Percentiles rank a stretch among this genome's conserved stretches.
These are phyloP conservation scores for Cicer yamashitae DNA, from an alignment of 306 rosid species.

Conservation along the genomic window DNA sequence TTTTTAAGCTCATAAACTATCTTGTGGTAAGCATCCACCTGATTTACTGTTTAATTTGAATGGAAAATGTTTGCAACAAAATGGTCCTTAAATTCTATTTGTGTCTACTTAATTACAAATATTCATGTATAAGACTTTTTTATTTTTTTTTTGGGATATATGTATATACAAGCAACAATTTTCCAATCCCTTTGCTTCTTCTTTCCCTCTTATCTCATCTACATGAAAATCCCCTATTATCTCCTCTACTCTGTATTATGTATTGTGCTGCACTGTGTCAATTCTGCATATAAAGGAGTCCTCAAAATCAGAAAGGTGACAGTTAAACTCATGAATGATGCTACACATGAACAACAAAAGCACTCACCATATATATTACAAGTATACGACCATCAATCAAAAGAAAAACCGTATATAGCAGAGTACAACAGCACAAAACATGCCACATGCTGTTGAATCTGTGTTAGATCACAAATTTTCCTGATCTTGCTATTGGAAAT, in stretches of 20 bases:
- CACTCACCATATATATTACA: background rate
- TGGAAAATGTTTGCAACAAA: conserved; percentile 6
- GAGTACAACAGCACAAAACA: background rate
- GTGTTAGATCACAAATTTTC: background rate
- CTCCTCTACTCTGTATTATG: background rate
- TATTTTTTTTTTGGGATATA: background rate
- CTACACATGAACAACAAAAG: background rate
- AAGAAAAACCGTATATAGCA: conserved; percentile 28
- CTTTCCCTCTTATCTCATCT: background rate
- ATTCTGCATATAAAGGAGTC: conserved; percentile 1
- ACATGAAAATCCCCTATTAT: background rate
- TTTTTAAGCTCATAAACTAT: background rate
- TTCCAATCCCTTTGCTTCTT: background rate
- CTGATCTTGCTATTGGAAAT: conserved; percentile 13
- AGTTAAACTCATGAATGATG: conserved; percentile 13
- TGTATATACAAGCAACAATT: background rate
- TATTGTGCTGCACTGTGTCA: background rate
- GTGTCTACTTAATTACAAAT: background rate
- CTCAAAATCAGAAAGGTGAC: conserved; percentile 1
- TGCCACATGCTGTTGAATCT: conserved; percentile 7
- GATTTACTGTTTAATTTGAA: background rate
- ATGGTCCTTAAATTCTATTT: background rate
- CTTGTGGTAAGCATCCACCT: background rate
- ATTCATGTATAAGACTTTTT: background rate
- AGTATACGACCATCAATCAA: background rate